Evolutionary conservation across 768 basidiomycete species (phyloP), one percentile per base, ranked within the genome.

Genomic region (Calocybe indica): DNA sequence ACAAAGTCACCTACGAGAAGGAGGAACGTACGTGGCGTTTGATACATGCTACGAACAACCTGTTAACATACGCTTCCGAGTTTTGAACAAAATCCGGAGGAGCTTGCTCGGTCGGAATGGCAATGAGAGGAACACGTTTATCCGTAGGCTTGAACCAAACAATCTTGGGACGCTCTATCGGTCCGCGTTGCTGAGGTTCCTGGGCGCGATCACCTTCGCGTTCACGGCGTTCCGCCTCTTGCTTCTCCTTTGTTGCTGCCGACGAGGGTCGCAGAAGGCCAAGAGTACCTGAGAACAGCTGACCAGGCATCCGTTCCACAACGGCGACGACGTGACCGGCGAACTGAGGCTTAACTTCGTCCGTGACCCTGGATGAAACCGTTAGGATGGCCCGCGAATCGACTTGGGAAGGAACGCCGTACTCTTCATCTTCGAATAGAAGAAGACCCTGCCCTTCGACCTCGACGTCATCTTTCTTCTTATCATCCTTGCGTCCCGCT

Each of bases 61-160:
- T 88, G 70, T 97, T 79, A 14, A 83, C 82, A 64, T 98, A 99
- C 2, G 76, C 76, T 53, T 96, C 95, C 2, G 94, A 85, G 61
- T 91, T 90, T 66, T 95, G 91, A 39, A 99, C 84, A 62, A 99
- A 99, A 65, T 98, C 94, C 12, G 77, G 79, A 5, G 96, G 96
- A 0, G 96, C 95, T 67, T 99, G 96, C 60, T 99, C 96, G 6
- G 96, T 98, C 6, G 94, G 95, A 52, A 99, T 99, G 47, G 96
- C 96, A 59, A 99, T 97, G 37, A 98, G 77, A 38, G 96, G 96
- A 1, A 99, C 96, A 48, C 96, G 89, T 67, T 99, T 99, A 73
- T 97, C 94, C 28, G 95, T 97, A 4, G 96, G 96, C 71, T 97
- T 95, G 78, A 99, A 98, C 96, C 96, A 99, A 40, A 99, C 94